A percentile compares a stretch with the other conserved stretches of the same genome.
These are phyloP conservation scores for Sonneratia alba DNA, from an alignment of 345 rosid genomes.

Conservation along the genomic window DNA sequence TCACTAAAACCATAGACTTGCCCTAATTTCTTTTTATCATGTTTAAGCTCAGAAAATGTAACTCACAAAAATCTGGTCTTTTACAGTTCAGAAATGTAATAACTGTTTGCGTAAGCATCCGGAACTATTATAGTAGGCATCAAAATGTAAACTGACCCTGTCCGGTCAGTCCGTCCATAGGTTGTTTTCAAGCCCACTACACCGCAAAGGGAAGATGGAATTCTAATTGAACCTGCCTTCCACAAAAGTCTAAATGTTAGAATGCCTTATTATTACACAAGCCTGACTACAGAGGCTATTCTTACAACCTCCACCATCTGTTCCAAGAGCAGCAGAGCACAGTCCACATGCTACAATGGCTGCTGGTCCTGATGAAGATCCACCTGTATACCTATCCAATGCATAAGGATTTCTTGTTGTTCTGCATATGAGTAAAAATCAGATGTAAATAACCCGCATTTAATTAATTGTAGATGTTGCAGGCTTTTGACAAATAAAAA, in stretches of 20 bases:
- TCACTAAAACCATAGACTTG: neutral
- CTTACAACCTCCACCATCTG: constrained; percentile 88
- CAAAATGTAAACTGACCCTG: constrained; percentile 39
- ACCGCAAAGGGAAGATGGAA: constrained; percentile 80
- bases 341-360: constrained; percentile 86
- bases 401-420: constrained; percentile 90
- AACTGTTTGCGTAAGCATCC: neutral
- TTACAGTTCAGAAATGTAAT: neutral
- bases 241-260: constrained; percentile 12
- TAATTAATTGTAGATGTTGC: neutral
- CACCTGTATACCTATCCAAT: constrained; percentile 76
- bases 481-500: neutral
- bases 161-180: constrained; percentile 63
- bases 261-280: neutral
- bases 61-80: neutral
- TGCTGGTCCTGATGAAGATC: constrained; percentile 93
- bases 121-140: neutral
- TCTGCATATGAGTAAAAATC: constrained; percentile 29
- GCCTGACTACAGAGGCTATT: constrained; percentile 7
- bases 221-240: constrained; percentile 69
- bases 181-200: constrained; percentile 83
- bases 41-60: neutral
- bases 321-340: constrained; percentile 89
- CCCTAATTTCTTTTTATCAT: neutral
- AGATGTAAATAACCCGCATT: neutral